Conservation (phyloP, 2,329 filamentous ascomycete species). For the Cadophora sp. region DNA sequence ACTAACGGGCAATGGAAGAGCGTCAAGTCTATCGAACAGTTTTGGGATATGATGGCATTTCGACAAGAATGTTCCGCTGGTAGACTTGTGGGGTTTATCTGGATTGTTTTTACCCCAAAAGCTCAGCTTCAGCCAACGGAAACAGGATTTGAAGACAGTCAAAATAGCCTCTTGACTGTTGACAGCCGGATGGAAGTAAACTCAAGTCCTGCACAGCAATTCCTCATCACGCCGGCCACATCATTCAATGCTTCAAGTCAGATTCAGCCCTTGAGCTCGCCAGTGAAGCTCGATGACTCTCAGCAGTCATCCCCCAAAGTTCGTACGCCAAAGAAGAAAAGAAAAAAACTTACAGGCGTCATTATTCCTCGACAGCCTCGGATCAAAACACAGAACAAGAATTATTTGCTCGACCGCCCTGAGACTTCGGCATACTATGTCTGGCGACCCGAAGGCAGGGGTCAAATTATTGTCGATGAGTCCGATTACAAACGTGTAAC, state of each 20-base stretch:
- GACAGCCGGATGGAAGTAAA: conserved; percentile 26
- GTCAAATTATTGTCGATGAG: conserved; percentile 67
- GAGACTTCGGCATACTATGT: conserved; percentile 66
- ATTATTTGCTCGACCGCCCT: conserved; percentile 57
- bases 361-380: conserved; percentile 70
- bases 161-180: conserved; percentile 26
- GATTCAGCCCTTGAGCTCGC: conserved; percentile 23
- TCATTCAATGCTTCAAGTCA: conserved; percentile 37
- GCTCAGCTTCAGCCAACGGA: conserved; percentile 21
- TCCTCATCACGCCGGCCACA: conserved; percentile 28
- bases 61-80: conserved; percentile 95
- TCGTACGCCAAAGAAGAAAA: conserved; percentile 51
- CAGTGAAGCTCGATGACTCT: conserved; percentile 19
- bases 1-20: conserved; percentile 80
- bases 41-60: conserved; percentile 99
- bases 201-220: conserved; percentile 31
- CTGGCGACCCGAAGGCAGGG: conserved; percentile 69
- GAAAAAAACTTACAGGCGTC: conserved; percentile 60
- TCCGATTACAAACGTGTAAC: conserved; percentile 70
- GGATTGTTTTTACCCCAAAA: conserved; percentile 74
- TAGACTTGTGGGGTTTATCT: conserved; percentile 90
- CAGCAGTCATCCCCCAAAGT: conserved; percentile 19
- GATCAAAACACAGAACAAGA: conserved; percentile 64
- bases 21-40: conserved; percentile 83
- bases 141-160: conserved; percentile 30